Base-by-base conservation (phyloP, 1,139 yeast species). In the Entelexis sorbosivorans region DNA sequence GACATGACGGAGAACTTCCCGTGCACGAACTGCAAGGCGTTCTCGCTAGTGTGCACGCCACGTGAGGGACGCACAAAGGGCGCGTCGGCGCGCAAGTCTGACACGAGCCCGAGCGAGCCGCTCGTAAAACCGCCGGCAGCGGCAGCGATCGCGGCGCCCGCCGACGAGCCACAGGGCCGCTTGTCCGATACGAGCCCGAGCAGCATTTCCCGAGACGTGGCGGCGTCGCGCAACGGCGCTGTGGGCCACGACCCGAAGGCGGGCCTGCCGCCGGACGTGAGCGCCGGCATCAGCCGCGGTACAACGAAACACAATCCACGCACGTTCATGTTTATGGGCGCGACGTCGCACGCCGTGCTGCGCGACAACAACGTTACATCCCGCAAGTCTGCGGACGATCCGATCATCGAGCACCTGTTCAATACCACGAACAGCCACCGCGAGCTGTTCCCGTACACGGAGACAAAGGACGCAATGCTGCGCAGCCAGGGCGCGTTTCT, bases 11-110 rank as follows among this genome's bases (percentile, higher is more conserved):
- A 78, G 48, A 84, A 81, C 60, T 79, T 80, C 60, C 89, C 89
- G 2, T 82, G 89, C 63, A 80, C 88, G 31, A 82, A 82, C 64
- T 82, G 89, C 63, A 74, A 80, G 47, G 83, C 88, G 1, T 82
- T 82, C 67, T 84, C 85, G 2, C 79, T 86, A 63, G 87, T 80
- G 56, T 82, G 89, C 26, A 56, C 59, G 35, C 54, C 56, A 31
- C 52, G 52, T 14, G 45, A 48, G 34, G 54, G 56, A 31, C 52
- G 54, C 28, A 20, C 34, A 16, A 49, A 49, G 49, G 33, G 33
- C 14, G 28, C 39, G 9, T 24, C 47, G 32, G 39, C 39, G 39
- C 39, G 43, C n/a, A 22, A 19, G 29, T n/a, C 49, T 38, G 40
- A 20, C n/a, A 8, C 36, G 22, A 10, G 49, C 17, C 9, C 31